Percentiles rank a stretch among this genome's conserved stretches.
Conservation (phyloP, 805 yeast genomes). For the Ogataea pignaliae region DNA sequence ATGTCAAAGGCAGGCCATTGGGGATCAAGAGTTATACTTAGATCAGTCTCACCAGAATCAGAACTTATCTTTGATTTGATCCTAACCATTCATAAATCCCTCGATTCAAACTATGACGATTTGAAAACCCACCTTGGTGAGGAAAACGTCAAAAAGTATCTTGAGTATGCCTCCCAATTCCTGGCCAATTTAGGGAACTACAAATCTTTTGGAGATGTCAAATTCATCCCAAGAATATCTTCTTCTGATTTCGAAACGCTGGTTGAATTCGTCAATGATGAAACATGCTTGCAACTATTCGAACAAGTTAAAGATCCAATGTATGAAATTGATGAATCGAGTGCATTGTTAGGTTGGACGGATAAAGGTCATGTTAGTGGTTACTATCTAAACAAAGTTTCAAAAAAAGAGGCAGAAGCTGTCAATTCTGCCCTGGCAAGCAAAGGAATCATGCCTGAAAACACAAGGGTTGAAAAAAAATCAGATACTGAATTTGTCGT, state of each 20-base stretch:
- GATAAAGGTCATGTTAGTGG: conserved; percentile 70
- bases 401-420: conserved; percentile 59
- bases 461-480: conserved; percentile 66
- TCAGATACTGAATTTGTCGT: conserved; percentile 47
- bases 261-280: conserved; percentile 37
- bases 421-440: conserved; percentile 64
- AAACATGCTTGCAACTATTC: conserved; percentile 31
- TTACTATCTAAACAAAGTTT: conserved; percentile 57
- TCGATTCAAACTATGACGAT: conserved; percentile 43
- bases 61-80: conserved; percentile 72
- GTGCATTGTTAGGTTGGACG: conserved; percentile 70
- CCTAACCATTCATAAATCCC: conserved; percentile 48
- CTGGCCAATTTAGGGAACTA: conserved; percentile 71
- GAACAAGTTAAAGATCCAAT: conserved; percentile 43
- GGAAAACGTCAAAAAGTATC: conserved; percentile 40
- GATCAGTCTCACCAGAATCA: conserved; percentile 81
- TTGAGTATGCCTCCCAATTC: conserved; percentile 75
- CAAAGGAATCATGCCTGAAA: conserved; percentile 68
- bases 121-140: conserved; percentile 32
- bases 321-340: conserved; percentile 45
- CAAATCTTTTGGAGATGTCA: conserved; percentile 85
- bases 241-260: conserved; percentile 45
- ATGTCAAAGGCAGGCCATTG: conserved; percentile 79
- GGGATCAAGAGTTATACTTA: conserved; percentile 74
- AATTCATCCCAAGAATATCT: conserved; percentile 67